These are phyloP conservation scores for Canariomyces notabilis DNA, from an alignment of 2,329 filamentous ascomycete genomes.

Conservation along the genomic window DNA sequence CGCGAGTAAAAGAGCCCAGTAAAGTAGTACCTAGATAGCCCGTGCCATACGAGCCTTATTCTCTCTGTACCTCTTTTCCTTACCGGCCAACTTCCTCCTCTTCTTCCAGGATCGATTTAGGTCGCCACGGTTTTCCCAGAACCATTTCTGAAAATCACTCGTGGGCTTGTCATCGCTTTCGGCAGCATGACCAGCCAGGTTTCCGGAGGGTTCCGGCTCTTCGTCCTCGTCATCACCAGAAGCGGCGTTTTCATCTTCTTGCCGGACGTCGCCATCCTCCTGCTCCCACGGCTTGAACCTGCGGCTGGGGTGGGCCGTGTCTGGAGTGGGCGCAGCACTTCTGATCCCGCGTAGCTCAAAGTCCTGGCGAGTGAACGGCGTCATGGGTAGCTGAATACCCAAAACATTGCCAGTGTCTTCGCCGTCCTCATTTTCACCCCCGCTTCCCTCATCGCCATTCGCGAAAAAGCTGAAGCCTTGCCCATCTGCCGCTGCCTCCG, in stretches of 20 bases:
- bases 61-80: slow-evolving; percentile 63
- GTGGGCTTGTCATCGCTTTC: slow-evolving; percentile 26
- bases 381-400: slow-evolving; percentile 56
- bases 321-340: slow-evolving; percentile 89
- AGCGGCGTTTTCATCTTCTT: slow-evolving; percentile 39
- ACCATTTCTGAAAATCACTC: slow-evolving; percentile 60
- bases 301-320: slow-evolving; percentile 73
- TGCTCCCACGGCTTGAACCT: slow-evolving; percentile 55
- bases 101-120: slow-evolving; percentile 63
- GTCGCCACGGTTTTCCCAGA: slow-evolving; percentile 62
- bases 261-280: slow-evolving; percentile 41
- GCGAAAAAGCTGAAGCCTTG: slow-evolving; percentile 76
- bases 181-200: slow-evolving; percentile 19
- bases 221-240: slow-evolving; percentile 31
- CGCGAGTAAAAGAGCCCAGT: not conserved
- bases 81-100: slow-evolving; percentile 55
- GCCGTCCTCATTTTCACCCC: slow-evolving; percentile 36
- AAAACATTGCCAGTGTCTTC: slow-evolving; percentile 40
- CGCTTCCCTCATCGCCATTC: slow-evolving; percentile 35
- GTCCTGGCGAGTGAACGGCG: slow-evolving; percentile 77
- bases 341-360: slow-evolving; percentile 68
- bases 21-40: slow-evolving; percentile 29
- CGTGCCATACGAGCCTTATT: slow-evolving; percentile 51
- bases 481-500: slow-evolving; percentile 39
- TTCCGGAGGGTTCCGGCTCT: slow-evolving; percentile 20